Percentiles rank a stretch among this genome's conserved stretches.
Conservation (phyloP, 768 basidiomycete genomes). For the Leccinum barrowsii region DNA sequence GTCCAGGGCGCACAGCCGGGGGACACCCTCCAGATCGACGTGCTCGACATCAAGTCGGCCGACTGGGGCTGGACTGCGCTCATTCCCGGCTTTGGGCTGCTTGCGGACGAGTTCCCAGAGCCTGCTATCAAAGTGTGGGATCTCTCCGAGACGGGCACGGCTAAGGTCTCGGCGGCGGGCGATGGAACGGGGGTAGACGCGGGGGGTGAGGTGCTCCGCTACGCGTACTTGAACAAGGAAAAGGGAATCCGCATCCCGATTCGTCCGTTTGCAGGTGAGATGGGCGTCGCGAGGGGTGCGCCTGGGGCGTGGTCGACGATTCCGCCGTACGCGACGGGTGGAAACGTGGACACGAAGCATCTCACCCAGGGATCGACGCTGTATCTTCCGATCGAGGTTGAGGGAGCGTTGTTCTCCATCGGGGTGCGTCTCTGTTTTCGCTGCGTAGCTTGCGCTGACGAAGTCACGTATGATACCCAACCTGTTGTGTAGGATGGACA, state of each 20-base stretch:
- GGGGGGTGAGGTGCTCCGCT: slow-evolving; percentile 19
- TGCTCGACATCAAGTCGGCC: slow-evolving; percentile 49
- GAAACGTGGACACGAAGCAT: slow-evolving; percentile 61
- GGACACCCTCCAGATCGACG: slow-evolving; percentile 58
- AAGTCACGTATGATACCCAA: not conserved
- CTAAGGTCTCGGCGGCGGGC: no score
- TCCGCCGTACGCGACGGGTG: slow-evolving; percentile 59
- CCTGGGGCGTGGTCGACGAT: slow-evolving; percentile 56
- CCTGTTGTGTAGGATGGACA: slow-evolving; percentile 49
- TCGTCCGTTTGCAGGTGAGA: slow-evolving; percentile 59
- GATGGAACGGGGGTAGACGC: no score
- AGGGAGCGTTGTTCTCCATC: slow-evolving; percentile 58
- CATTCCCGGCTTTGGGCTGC: slow-evolving; percentile 57
- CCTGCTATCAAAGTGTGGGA: slow-evolving; percentile 55
- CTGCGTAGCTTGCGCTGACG: not conserved
- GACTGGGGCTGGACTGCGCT: slow-evolving; percentile 63
- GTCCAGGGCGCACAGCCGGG: slow-evolving; percentile 50
- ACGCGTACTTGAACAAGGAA: slow-evolving; percentile 50
- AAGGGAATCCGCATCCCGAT: slow-evolving; percentile 49
- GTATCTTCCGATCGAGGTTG: slow-evolving; percentile 55
- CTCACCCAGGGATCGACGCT: slow-evolving; percentile 52
- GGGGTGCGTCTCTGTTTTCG: slow-evolving; percentile 35
- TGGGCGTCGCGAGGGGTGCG: slow-evolving; percentile 55
- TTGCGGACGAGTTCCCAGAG: slow-evolving; percentile 51
- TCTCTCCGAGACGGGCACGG: slow-evolving; percentile 28